These are phyloP conservation scores for Colletotrichum nymphaeae DNA, from an alignment of 2,329 filamentous ascomycete species.

Conservation along the genomic window DNA sequence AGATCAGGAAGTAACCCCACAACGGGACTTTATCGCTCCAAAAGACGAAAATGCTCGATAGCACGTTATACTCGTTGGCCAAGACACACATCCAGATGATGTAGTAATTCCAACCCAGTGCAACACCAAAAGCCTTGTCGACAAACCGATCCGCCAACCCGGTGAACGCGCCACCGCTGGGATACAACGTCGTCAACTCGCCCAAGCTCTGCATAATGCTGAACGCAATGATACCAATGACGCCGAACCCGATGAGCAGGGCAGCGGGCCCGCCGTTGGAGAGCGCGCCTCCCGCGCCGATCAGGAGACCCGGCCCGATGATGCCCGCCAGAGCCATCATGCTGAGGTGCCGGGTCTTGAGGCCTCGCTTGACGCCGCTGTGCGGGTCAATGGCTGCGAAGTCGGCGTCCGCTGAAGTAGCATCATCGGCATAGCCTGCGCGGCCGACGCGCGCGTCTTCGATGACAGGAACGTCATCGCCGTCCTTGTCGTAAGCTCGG, in stretches of 20 bases:
- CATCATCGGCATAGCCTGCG: not conserved
- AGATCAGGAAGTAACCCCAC: constrained; percentile 79
- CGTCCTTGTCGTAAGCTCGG: constrained; percentile 29
- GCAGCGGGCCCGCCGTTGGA: constrained; percentile 77
- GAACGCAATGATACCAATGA: constrained; percentile 77
- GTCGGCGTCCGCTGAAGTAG: constrained; percentile 52
- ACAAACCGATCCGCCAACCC: constrained; percentile 77
- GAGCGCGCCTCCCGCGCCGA: constrained; percentile 78
- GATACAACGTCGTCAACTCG: constrained; percentile 79
- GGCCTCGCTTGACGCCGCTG: constrained; percentile 74
- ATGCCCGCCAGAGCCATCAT: constrained; percentile 74
- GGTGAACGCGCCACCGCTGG: constrained; percentile 78
- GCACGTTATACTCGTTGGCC: constrained; percentile 78
- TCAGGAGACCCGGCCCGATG: constrained; percentile 77
- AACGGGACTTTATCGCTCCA: constrained; percentile 71
- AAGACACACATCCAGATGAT: constrained; percentile 75
- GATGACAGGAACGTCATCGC: constrained; percentile 20
- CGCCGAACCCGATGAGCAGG: constrained; percentile 77
- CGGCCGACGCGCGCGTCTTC: constrained; percentile 1
- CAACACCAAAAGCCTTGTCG: constrained; percentile 75
- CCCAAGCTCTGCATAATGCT: constrained; percentile 79
- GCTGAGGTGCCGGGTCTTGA: constrained; percentile 75
- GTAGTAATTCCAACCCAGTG: constrained; percentile 79
- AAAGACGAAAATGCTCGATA: constrained; percentile 73
- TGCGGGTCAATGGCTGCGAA: constrained; percentile 66